Conservation (phyloP, 371 early-diverging fungal genomes). For the Mucor ambiguus region DNA sequence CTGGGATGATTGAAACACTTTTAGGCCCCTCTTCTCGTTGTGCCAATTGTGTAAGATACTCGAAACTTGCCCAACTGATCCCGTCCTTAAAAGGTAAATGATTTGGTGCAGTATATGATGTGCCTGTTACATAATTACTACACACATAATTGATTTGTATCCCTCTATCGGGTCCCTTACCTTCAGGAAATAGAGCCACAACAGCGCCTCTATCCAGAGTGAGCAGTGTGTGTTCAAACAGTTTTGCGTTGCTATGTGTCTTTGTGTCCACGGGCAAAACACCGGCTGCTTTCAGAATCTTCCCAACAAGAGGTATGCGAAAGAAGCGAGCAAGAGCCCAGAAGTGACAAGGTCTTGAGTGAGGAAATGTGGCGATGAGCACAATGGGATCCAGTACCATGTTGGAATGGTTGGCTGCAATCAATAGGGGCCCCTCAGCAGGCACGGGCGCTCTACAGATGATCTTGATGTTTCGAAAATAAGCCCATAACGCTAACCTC, state of each 20-base stretch:
- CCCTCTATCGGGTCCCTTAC: conserved; percentile 20
- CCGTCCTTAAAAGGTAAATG: conserved; percentile 60
- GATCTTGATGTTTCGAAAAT: conserved; percentile 53
- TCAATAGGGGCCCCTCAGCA: conserved; percentile 41
- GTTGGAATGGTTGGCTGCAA: conserved; percentile 59
- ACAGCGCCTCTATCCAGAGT: conserved; percentile 52
- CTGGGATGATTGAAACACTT: conserved; percentile 45
- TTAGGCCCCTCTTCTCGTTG: conserved; percentile 7
- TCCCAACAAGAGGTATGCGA: conserved; percentile 44
- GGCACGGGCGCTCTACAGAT: conserved; percentile 40
- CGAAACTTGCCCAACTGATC: conserved; percentile 56
- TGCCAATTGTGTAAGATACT: conserved; percentile 40
- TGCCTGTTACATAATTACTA: conserved; percentile 36
- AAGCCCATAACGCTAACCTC: conserved; percentile 46
- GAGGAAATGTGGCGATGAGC: conserved; percentile 54
- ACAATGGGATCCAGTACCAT: conserved; percentile 64
- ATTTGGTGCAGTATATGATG: conserved; percentile 58
- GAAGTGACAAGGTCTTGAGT: conserved; percentile 56
- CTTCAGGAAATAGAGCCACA: conserved; percentile 63
- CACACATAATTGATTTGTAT: background rate
- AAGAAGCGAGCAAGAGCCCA: conserved; percentile 63
- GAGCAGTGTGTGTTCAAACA: conserved; percentile 55
- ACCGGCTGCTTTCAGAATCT: conserved; percentile 47
- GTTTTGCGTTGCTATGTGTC: conserved; percentile 54
- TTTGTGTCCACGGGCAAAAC: conserved; percentile 60